Evolutionary conservation across 1,284 basidiomycete species (phyloP).

Genomic region (Cerrena zonata): DNA sequence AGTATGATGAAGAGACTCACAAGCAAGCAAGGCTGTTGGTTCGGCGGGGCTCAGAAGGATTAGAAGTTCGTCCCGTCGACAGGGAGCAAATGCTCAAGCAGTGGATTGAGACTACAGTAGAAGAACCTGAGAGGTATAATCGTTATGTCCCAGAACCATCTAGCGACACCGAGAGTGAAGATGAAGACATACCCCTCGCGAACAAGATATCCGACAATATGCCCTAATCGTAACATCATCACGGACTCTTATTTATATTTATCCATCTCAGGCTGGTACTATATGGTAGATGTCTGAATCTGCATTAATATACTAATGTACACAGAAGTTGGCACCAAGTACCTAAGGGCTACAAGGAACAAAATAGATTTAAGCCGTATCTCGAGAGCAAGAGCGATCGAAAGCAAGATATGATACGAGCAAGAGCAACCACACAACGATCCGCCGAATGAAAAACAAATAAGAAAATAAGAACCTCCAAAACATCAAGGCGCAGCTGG

Average conservation of each 20-base stretch:
- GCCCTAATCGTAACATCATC: too few species aligned
- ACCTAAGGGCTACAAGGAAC: background rate
- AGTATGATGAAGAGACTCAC: slow-evolving; percentile 26
- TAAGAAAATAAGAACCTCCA: slow-evolving; percentile 1
- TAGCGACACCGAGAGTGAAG: slow-evolving; percentile 17
- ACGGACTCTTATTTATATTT: too few species aligned
- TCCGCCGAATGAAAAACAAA: background rate
- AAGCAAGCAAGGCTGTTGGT: slow-evolving; percentile 26
- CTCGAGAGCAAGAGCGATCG: background rate
- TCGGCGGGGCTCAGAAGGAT: slow-evolving; percentile 73
- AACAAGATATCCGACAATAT: slow-evolving; percentile 9
- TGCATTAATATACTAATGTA: background rate
- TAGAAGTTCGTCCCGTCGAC: slow-evolving; percentile 57
- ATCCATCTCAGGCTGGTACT: too few species aligned
- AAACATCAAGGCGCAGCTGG: slow-evolving; percentile 14
- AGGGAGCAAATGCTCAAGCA: slow-evolving; percentile 56
- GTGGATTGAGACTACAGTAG: slow-evolving; percentile 49
- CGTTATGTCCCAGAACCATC: slow-evolving; percentile 45
- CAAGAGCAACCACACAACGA: background rate
- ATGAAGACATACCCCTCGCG: slow-evolving; percentile 25
- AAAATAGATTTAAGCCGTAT: background rate
- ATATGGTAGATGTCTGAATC: background rate
- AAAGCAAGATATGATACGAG: slow-evolving; percentile 2
- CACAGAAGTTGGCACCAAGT: background rate
- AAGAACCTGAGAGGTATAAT: slow-evolving; percentile 52